phyloP scores from a whole-genome alignment of 345 rosid genomes.

The Bruguiera sexangula region DNA sequence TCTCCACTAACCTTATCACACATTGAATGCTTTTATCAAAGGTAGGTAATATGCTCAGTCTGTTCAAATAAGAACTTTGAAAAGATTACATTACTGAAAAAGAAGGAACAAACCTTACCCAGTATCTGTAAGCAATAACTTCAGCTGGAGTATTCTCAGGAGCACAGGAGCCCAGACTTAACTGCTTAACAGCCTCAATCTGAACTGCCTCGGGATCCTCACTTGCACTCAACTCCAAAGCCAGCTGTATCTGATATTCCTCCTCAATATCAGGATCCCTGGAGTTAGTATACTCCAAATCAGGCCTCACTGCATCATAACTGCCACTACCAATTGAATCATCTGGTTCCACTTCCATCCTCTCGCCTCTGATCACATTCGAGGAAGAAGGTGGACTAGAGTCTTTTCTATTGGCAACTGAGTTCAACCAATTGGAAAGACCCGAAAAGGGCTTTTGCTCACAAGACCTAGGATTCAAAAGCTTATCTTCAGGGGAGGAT shows the following conservation, averaged over 20 bases:
- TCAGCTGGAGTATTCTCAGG: slow-evolving; percentile 83
- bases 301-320: slow-evolving; percentile 38
- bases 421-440: slow-evolving; percentile 77
- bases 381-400: slow-evolving; percentile 64
- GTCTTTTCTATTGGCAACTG: slow-evolving; percentile 58
- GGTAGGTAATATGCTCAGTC: slow-evolving; percentile 9
- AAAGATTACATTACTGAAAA: neutral
- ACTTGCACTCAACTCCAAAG: slow-evolving; percentile 87
- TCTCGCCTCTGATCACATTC: slow-evolving; percentile 43
- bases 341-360: slow-evolving; percentile 45
- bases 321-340: slow-evolving; percentile 42
- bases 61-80: neutral
- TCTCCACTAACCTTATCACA: neutral
- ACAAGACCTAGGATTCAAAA: slow-evolving; percentile 34
- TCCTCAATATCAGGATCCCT: slow-evolving; percentile 83
- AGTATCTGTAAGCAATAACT: slow-evolving; percentile 85
- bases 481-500: slow-evolving; percentile 46
- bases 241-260: slow-evolving; percentile 88
- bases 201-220: slow-evolving; percentile 99
- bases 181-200: slow-evolving; percentile 94
- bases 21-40: neutral
- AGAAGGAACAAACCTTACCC: slow-evolving; percentile 56
- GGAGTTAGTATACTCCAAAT: slow-evolving; percentile 51
- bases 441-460: slow-evolving; percentile 70
- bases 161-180: slow-evolving; percentile 76